These are phyloP conservation scores for Diphasiastrum complanatum DNA, from an alignment of 83 land plant species.

Conservation along the genomic window DNA sequence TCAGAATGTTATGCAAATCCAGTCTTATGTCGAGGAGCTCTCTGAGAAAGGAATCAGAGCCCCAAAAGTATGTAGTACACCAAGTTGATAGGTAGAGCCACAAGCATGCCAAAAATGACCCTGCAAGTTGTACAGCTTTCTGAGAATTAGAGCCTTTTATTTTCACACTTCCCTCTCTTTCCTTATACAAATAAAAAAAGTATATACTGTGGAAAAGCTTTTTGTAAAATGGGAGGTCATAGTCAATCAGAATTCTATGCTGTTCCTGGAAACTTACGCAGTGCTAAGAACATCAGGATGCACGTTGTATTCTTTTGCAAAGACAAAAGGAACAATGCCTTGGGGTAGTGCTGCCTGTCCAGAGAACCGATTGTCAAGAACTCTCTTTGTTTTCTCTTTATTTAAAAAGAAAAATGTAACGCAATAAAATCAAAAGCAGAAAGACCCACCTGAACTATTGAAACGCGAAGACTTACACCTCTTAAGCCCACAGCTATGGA, in stretches of 20 bases:
- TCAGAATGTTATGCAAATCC: too few species aligned
- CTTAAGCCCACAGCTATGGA: slow-evolving; percentile 40
- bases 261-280: too few species aligned
- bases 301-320: not conserved
- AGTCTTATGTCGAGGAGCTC: not conserved
- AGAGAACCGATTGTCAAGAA: not conserved
- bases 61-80: not conserved
- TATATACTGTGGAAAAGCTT: not conserved
- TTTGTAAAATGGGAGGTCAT: not conserved
- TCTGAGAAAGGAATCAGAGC: not conserved
- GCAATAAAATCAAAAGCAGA: too few species aligned
- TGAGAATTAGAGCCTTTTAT: not conserved
- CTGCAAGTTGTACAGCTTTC: not conserved
- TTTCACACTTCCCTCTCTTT: not conserved
- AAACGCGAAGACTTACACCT: slow-evolving; percentile 29
- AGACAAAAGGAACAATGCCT: not conserved
- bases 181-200: too few species aligned
- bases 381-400: not conserved
- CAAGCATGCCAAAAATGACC: slow-evolving; percentile 1
- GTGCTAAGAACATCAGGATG: not conserved
- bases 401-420: too few species aligned
- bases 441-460: slow-evolving; percentile 42
- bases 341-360: not conserved
- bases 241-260: not conserved
- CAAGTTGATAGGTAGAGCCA: not conserved